Evolutionary conservation across 2,329 filamentous ascomycete species (phyloP), one percentile per base, ranked within the genome.

Genomic region (Aspergillus luchuensis): DNA sequence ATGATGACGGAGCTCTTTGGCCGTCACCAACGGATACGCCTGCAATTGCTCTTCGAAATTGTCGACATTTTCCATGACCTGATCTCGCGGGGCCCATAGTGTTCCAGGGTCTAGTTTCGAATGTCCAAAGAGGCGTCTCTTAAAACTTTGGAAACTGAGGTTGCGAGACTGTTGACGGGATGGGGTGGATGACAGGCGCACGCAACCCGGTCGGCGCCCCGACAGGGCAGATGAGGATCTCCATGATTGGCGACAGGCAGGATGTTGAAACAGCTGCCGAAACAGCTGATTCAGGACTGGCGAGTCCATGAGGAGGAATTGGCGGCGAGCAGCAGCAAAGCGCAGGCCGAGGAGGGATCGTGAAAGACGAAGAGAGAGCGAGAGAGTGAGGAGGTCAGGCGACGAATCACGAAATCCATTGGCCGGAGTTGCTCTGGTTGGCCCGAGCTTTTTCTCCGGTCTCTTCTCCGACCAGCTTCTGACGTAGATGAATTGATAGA

Each of bases 11-110:
- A 99, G 80, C 63, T 92, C 88, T 66, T 89, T 84, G n/a, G 92
- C 86, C 8, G 92, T 96, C 52, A 99, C 90, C 73, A 89, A 87
- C 0, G 95, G 93, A 72, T 91, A 97, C 70, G 86, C 84, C 63
- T 87, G 84, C 75, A 93, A 93, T 76, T 98, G 93, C 50, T 91
- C 87, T 2, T 85, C 83, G 76, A 91, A 89, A 72, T 99, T 36
- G 11, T 36, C 11, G 33, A 36, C 33, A 13, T 36, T 36, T 6
- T 36, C 11, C 33, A 36, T 36, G 33, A 36, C 33, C 4, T 36
- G 33, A 13, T 36, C 33, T 36, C 33, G 33, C 11, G 33, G 11
- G 10, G 11, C 11, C 33, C 33, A 36, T 36, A 36, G 11, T 13
- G 33, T 36, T 15, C 33, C 33, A 13, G 33, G 33, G 15, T 36